Base-by-base conservation (phyloP, 2,329 filamentous ascomycete genomes). In the Stemphylium lycopersici region DNA sequence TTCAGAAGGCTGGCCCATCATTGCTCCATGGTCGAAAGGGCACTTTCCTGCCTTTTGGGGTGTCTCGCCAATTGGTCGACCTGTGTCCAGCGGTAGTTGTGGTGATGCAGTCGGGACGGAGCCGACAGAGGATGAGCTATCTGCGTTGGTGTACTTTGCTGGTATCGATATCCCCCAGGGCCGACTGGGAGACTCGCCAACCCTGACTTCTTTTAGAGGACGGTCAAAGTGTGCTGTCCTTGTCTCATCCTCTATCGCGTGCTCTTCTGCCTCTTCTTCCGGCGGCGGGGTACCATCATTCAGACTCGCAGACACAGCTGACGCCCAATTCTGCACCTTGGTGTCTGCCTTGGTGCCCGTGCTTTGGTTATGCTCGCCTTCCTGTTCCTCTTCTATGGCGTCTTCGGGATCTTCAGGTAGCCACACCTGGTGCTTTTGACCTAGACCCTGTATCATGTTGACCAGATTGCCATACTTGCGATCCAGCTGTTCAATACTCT, bases 141-240 rank as follows among this genome's bases (percentile, higher is more conserved):
- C 68, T 8, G 71, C 68, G n/a, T 77, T 73, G 4, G 76, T 71
- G 52, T 79, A 81, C 55, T 77, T 76, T n/a, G 74, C 74, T 2
- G 93, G 93, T 0, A 97, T 88, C 4, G 86, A 85, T 47, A 97
- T 96, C 5, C 93, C 93, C 93, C 93, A 97, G 12, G 93, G 93
- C 39, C 93, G 84, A 73, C 90, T 96, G 4, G 93, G 93, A 12
- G 91, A 96, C 76, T 98, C 93, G 38, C 93, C 93, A 18, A 98
- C 87, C n/a, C 93, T 84, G 8, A 98, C 85, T 66, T 97, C 93
- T 70, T 93, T 91, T 47, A 98, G 75, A 0, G 90, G 87, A 39
- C 93, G 85, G 62, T 96, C 91, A 71, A 96, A 97, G 67, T 88
- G 90, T 52, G 87, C 83, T 59, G 87, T 81, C 52, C 91, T 84